Evolutionary conservation across 1,284 basidiomycete genomes (phyloP).

Genomic region (Papiliotrema laurentii): DNA sequence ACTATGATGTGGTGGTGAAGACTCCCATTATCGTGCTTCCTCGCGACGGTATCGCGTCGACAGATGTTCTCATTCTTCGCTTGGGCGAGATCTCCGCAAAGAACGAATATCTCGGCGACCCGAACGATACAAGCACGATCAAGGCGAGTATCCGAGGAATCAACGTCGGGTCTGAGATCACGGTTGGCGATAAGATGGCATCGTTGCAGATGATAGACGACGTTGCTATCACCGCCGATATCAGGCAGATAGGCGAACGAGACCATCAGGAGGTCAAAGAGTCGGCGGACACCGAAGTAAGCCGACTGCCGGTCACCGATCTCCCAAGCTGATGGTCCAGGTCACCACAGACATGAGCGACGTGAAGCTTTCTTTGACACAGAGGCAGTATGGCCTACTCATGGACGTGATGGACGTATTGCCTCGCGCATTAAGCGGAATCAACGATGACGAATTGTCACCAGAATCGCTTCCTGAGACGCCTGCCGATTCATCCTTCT

Average conservation of each 20-base stretch:
- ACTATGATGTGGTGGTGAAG: constrained; percentile 84
- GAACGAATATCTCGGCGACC: constrained; percentile 66
- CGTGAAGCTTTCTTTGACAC: constrained; percentile 81
- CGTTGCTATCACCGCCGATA: constrained; percentile 70
- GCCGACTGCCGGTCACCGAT: constrained; percentile 6
- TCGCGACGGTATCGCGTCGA: constrained; percentile 59
- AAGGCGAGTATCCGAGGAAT: constrained; percentile 80
- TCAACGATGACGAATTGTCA: constrained; percentile 41
- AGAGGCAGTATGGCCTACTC: constrained; percentile 80
- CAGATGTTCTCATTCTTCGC: constrained; percentile 71
- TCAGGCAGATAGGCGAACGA: constrained; percentile 55
- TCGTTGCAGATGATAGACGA: constrained; percentile 87
- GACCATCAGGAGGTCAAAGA: constrained; percentile 51
- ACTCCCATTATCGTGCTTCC: constrained; percentile 93
- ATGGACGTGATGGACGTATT: constrained; percentile 69
- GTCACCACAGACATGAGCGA: constrained; percentile 68
- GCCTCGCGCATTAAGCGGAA: constrained; percentile 58
- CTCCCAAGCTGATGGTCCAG: constrained; percentile 7
- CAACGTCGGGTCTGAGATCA: constrained; percentile 69
- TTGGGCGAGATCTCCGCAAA: constrained; percentile 84
- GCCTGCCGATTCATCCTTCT: constrained; percentile 3
- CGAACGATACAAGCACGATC: constrained; percentile 57
- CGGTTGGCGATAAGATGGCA: constrained; percentile 53
- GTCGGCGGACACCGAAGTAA: constrained; percentile 67
- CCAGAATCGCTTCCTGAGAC: constrained; percentile 18